Base-by-base conservation (phyloP, 2,329 filamentous ascomycete species). In the Ceratocystis cubensis region DNA sequence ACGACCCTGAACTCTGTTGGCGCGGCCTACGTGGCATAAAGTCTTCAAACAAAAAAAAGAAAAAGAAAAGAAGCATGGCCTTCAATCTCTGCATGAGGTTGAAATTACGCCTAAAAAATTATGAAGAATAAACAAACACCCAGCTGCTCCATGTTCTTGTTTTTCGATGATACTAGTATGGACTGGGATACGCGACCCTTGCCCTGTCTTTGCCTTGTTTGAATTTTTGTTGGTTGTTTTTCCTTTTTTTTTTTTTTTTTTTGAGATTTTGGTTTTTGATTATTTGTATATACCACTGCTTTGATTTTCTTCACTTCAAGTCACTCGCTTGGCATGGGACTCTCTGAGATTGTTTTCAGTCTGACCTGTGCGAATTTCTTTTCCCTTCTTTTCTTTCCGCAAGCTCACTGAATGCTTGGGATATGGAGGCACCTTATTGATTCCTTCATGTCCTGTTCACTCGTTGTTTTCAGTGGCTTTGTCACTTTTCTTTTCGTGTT, bases 1-100 rank as follows among this genome's bases (percentile, higher is more conserved):
- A 74, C 72, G 30, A 41, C 72, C n/a, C 75, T 81, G 28, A 82
- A 77, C 76, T 69, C 69, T 25, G 78, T 76, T 69, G 82, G 82
- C 72, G 72, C 78, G 70, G 77, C 77, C 66, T 84, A 81, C 70
- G 81, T 80, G 70, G 37, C 37, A 41, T 69, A 65, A 65, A 56
- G 37, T 48, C 20, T 59, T 59, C 15, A 17, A 37, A 30, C 0
- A 22, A 5, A 8, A n/a, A n/a, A 59, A 59, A 56, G 0, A 22
- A 22, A 22, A 22, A 22, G 1, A 22, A 41, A n/a, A 30, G 4
- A 59, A 59, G 41, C 25, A 44, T 28, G 33, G 20, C 46, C n/a
- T 28, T 48, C 15, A 63, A 5, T 15, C n/a, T 15, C 5, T 8
- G 28, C 17, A 10, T 2, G 20, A 17, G 37, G 30, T 41, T 41